phyloP scores from a whole-genome alignment of 192 early-diverging fungal species.

The Dissophora ornata region DNA sequence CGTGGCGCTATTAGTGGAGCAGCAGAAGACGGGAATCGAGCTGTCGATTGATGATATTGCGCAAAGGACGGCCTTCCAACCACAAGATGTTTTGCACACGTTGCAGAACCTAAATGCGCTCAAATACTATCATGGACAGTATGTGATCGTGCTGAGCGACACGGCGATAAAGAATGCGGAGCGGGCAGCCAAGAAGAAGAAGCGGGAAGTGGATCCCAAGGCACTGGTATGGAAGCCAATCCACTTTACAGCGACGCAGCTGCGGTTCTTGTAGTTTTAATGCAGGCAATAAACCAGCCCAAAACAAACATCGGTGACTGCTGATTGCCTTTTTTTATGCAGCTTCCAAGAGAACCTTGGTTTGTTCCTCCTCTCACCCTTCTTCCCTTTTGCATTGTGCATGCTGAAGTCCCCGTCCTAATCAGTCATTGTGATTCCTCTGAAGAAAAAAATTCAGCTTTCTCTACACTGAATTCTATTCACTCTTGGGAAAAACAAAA shows the following conservation, averaged over 20 bases:
- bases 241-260: constrained; percentile 79
- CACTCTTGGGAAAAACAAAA: too few species aligned
- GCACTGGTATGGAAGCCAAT: constrained; percentile 86
- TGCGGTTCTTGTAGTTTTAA: constrained; percentile 74
- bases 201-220: constrained; percentile 80
- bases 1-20: constrained; percentile 77
- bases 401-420: too few species aligned
- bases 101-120: constrained; percentile 89
- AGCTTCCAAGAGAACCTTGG: too few species aligned
- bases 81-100: constrained; percentile 92
- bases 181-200: constrained; percentile 81
- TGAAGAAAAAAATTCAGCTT: too few species aligned
- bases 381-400: too few species aligned
- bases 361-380: too few species aligned
- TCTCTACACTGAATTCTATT: too few species aligned
- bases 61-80: constrained; percentile 84
- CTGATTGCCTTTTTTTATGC: too few species aligned
- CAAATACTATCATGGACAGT: constrained; percentile 91
- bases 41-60: constrained; percentile 92
- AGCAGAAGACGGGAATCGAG: constrained; percentile 72
- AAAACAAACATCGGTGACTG: too few species aligned
- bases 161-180: constrained; percentile 86
- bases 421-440: too few species aligned
- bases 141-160: constrained; percentile 89
- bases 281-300: too few species aligned